phyloP scores from a whole-genome alignment of 768 basidiomycete species.

The Chiua virens region DNA sequence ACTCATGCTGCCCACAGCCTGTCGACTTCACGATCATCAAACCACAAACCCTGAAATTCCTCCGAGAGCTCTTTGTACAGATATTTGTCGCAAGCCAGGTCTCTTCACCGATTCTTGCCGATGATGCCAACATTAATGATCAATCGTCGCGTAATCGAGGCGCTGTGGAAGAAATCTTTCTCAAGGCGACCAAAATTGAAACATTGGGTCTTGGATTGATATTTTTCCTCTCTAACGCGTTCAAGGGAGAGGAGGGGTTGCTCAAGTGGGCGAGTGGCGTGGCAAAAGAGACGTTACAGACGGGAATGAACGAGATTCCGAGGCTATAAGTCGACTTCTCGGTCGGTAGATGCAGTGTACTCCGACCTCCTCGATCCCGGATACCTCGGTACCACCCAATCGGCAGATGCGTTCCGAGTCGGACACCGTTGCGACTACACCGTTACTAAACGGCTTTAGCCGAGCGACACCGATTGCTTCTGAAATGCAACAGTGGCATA shows the following conservation, averaged over 20 bases:
- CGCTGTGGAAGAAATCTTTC: constrained; percentile 74
- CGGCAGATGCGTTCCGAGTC: too few species aligned
- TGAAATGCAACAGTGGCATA: constrained; percentile 74
- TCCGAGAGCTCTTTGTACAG: constrained; percentile 66
- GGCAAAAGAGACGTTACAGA: constrained; percentile 68
- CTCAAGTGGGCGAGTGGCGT: constrained; percentile 67
- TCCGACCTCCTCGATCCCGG: background rate
- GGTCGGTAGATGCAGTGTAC: background rate
- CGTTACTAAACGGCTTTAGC: background rate
- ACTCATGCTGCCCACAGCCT: constrained; percentile 49
- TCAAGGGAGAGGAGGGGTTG: constrained; percentile 44
- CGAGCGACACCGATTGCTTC: constrained; percentile 24
- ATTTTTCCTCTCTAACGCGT: constrained; percentile 60
- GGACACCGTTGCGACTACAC: background rate
- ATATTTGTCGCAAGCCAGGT: constrained; percentile 77
- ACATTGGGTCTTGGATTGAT: constrained; percentile 72
- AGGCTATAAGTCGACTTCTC: constrained; percentile 31
- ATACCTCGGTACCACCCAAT: too few species aligned
- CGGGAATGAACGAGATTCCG: constrained; percentile 56
- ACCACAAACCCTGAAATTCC: constrained; percentile 59
- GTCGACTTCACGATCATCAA: constrained; percentile 83
- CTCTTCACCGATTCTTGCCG: constrained; percentile 58
- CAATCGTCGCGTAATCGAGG: constrained; percentile 51
- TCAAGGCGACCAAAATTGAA: constrained; percentile 66
- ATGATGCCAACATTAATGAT: constrained; percentile 34